phyloP scores from a whole-genome alignment of 345 rosid species.

The Erucastrum elatum region DNA sequence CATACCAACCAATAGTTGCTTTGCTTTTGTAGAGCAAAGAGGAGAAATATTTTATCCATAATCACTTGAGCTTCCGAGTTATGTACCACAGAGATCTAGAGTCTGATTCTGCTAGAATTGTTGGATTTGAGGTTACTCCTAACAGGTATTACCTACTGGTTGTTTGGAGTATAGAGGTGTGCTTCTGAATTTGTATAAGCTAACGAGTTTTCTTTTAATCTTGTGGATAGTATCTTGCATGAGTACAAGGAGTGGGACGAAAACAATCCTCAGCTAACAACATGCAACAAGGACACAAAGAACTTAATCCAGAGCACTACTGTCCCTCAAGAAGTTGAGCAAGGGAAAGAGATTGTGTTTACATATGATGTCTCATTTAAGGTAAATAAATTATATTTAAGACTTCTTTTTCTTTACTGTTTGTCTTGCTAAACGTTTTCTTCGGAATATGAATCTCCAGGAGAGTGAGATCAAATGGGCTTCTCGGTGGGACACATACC shows the following conservation, averaged over 20 bases:
- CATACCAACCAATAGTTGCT: constrained; percentile 15
- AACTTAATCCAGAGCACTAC: constrained; percentile 81
- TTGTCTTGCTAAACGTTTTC: constrained; percentile 15
- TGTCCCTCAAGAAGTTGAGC: constrained; percentile 86
- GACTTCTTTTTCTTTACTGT: constrained; percentile 1
- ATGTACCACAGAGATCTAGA: constrained; percentile 87
- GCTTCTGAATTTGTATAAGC: neutral
- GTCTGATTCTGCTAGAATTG: constrained; percentile 86
- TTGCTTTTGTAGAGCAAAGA: constrained; percentile 77
- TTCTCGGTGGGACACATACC: constrained; percentile 98
- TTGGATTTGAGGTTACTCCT: constrained; percentile 95
- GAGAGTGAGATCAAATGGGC: constrained; percentile 99
- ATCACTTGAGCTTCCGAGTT: constrained; percentile 93
- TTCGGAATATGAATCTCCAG: constrained; percentile 33
- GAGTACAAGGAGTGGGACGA: constrained; percentile 94
- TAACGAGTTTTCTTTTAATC: too few species aligned
- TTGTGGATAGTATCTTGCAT: constrained; percentile 69
- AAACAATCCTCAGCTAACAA: constrained; percentile 76
- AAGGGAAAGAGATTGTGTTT: constrained; percentile 74
- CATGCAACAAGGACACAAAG: constrained; percentile 91
- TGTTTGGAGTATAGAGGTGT: neutral
- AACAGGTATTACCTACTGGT: constrained; percentile 56
- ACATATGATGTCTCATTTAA: constrained; percentile 89
- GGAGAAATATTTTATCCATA: constrained; percentile 90
- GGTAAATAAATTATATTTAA: constrained; percentile 41